A percentile compares a stretch with the other conserved stretches of the same genome.
phyloP scores from a whole-genome alignment of 225 moss, liverwort and hornwort genomes.

The Lunularia cruciata region DNA sequence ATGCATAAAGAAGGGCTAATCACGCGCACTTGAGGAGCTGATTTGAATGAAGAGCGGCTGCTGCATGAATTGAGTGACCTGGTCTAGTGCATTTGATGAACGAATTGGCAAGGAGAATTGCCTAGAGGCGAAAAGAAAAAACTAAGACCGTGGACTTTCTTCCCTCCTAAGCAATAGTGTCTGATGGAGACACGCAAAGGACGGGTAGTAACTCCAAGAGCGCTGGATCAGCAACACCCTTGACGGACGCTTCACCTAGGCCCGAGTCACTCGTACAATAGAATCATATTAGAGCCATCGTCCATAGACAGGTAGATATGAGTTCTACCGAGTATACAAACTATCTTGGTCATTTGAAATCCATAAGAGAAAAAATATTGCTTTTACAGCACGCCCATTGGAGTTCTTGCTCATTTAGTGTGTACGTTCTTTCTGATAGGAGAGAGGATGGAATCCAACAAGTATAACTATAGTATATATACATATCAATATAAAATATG shows the following conservation, averaged over 20 bases:
- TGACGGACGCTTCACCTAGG: no score
- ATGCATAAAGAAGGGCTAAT: background rate
- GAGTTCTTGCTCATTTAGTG: background rate
- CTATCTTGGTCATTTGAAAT: background rate
- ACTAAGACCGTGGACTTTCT: background rate
- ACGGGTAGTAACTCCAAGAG: background rate
- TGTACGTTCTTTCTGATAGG: background rate
- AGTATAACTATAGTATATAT: no score
- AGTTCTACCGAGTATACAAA: no score
- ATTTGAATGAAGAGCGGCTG: background rate
- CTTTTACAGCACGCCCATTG: background rate
- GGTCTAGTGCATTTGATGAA: background rate
- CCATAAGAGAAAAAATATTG: background rate
- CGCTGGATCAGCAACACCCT: background rate
- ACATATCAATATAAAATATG: no score
- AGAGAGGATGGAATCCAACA: background rate
- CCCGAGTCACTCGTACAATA: no score
- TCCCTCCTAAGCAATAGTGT: background rate
- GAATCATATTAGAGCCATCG: no score
- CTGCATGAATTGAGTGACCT: slow-evolving; percentile 6
- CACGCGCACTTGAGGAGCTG: background rate
- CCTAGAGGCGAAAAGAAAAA: background rate
- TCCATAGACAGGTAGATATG: background rate
- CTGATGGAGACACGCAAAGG: slow-evolving; percentile 3
- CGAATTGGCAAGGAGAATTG: background rate